A percentile compares a stretch with the other conserved stretches of the same genome.
phyloP scores from a whole-genome alignment of 129 eudicot species.

The Tagetes patula region DNA sequence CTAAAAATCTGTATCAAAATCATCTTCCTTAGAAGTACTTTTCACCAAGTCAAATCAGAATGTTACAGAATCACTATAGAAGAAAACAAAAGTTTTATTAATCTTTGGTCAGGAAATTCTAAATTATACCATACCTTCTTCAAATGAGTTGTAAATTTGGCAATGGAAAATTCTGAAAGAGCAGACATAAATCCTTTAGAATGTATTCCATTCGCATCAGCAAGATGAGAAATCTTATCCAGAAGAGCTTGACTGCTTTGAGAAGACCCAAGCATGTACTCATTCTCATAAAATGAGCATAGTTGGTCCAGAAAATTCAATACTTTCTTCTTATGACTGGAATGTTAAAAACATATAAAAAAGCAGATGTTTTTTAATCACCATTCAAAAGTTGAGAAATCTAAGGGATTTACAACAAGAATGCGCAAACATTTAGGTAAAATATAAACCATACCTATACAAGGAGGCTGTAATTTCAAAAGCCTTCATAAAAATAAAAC shows the following conservation, averaged over 20 bases:
- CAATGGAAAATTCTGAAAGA: slow-evolving; percentile 56
- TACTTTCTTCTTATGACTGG: slow-evolving; percentile 81
- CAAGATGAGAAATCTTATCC: slow-evolving; percentile 64
- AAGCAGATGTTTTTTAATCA: neutral
- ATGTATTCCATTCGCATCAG: slow-evolving; percentile 64
- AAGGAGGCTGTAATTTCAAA: slow-evolving; percentile 59
- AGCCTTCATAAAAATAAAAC: slow-evolving; percentile 60
- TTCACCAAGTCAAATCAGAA: slow-evolving; percentile 2
- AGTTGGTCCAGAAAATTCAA: slow-evolving; percentile 77
- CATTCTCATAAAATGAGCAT: slow-evolving; percentile 49
- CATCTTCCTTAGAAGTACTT: neutral
- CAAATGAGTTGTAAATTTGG: slow-evolving; percentile 45
- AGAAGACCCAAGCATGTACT: slow-evolving; percentile 21
- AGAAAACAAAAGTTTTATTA: neutral
- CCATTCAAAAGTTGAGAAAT: neutral
- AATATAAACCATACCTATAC: slow-evolving; percentile 53
- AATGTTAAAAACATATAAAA: slow-evolving; percentile 20
- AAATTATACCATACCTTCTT: slow-evolving; percentile 56
- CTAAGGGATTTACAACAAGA: neutral
- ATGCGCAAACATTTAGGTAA: neutral
- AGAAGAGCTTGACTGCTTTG: slow-evolving; percentile 53
- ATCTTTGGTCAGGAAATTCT: neutral
- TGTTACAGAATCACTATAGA: neutral
- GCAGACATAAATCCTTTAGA: slow-evolving; percentile 56
- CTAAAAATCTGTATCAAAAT: neutral